phyloP scores from a whole-genome alignment of 2,329 filamentous ascomycete species.

The Rutstroemia sydowiana region DNA sequence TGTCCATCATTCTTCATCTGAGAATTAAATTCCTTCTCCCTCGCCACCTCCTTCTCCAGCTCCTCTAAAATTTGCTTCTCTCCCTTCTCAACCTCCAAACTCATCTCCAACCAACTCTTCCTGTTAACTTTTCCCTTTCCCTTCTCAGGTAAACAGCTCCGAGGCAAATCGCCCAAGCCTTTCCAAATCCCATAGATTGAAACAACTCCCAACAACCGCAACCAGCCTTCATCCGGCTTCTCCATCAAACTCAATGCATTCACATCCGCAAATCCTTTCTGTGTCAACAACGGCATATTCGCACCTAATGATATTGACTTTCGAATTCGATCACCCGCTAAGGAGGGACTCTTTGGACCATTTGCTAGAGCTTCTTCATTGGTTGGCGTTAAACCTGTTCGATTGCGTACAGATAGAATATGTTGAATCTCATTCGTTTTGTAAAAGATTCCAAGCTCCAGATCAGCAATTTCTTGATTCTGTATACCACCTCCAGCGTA shows the following conservation, averaged over 20 bases:
- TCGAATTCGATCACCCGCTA: slow-evolving; percentile 9
- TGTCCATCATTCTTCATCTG: neutral
- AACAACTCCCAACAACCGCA: slow-evolving; percentile 13
- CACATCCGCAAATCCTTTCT: slow-evolving; percentile 54
- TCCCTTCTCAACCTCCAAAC: slow-evolving; percentile 4
- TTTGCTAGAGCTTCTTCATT: neutral
- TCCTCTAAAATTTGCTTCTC: slow-evolving; percentile 4
- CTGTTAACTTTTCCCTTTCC: neutral
- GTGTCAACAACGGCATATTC: slow-evolving; percentile 40
- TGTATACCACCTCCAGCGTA: slow-evolving; percentile 11
- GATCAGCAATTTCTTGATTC: slow-evolving; percentile 20
- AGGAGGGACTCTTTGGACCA: neutral
- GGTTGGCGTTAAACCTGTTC: neutral
- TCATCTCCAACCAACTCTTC: slow-evolving; percentile 10
- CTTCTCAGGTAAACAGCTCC: slow-evolving; percentile 16
- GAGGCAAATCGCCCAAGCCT: slow-evolving; percentile 17
- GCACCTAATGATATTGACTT: slow-evolving; percentile 17
- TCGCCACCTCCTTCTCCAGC: neutral
- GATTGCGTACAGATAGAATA: slow-evolving; percentile 7
- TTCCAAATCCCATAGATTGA: slow-evolving; percentile 19
- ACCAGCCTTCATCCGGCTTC: slow-evolving; percentile 14
- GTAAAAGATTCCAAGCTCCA: slow-evolving; percentile 21
- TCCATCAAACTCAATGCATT: slow-evolving; percentile 16
- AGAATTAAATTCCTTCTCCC: neutral
- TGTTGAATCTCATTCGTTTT: slow-evolving; percentile 18